Evolutionary conservation across 495 filamentous ascomycete genomes (phyloP), one percentile per base, ranked within the genome.

Genomic region (Amphirosellinia nigrospora): DNA sequence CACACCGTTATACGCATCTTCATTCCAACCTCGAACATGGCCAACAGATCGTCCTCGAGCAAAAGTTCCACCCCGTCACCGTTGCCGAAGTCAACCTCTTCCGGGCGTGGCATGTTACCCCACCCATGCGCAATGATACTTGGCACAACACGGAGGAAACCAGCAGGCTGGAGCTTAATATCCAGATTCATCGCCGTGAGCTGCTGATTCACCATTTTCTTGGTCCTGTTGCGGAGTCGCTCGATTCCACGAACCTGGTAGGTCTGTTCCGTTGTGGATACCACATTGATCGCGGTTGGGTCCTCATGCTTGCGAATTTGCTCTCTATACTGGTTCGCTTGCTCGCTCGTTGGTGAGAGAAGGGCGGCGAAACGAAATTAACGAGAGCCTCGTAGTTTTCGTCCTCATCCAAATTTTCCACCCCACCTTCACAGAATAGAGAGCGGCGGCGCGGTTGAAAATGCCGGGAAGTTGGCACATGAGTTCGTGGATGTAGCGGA

Each of bases 1-100:
- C 88, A 89, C 19, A 97, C 85, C 9, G 75, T 79, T 6, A 88
- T 82, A 39, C 85, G 83, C 19, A 98, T 76, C 81, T 96, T 97
- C 89, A 97, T 89, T 1, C 94, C 93, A 0, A 87, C 82, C 71
- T 88, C 89, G 69, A 90, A 86, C 56, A 86, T 81, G 34, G 82
- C 70, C 23, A 98, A 82, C 6, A 91, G 79, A 0, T 86, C 75
- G 32, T 89, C 85, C 73, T 96, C 93, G 30, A 96, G 66, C 74
- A 91, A 87, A 70, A 94, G 90, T 39, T 88, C 85, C 63, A 80
- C 77, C 10, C 23, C 28, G 66, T 65, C 50, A 11, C 69, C 36
- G 61, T 67, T 46, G 30, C 48, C 46, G 39, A 70, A 55, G 55
- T 77, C 68, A 34, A 78, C 72, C 60, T 85, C 75, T 10, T 82